Conservation (phyloP, 306 rosid genomes). For the Vigna unguiculata region DNA sequence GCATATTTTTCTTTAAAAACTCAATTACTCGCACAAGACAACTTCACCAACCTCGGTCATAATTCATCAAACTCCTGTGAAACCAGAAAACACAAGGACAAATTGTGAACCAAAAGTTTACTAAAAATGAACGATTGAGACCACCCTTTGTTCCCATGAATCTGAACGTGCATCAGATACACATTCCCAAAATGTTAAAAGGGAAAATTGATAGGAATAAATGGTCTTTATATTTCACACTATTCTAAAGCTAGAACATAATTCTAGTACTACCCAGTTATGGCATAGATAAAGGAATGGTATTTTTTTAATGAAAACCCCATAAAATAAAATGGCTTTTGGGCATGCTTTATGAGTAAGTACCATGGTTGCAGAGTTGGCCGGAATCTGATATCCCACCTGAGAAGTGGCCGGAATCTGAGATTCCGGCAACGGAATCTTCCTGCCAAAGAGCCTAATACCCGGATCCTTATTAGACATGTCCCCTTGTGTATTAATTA, state of each 20-base stretch:
- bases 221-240: not conserved
- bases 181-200: slow-evolving; percentile 1
- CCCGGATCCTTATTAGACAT: slow-evolving; percentile 54
- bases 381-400: slow-evolving; percentile 47
- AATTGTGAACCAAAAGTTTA: slow-evolving; percentile 3
- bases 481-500: slow-evolving; percentile 37
- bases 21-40: not conserved
- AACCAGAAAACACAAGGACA: not conserved
- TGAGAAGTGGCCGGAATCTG: slow-evolving; percentile 50
- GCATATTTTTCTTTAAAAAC: not conserved
- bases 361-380: slow-evolving; percentile 53
- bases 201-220: not conserved
- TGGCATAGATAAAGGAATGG: not conserved
- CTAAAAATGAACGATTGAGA: not conserved
- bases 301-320: not conserved
- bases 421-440: slow-evolving; percentile 58
- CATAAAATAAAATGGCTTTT: not conserved
- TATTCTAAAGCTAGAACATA: not conserved
- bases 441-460: slow-evolving; percentile 75
- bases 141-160: slow-evolving; percentile 3
- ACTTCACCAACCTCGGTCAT: slow-evolving; percentile 8
- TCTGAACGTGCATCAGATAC: slow-evolving; percentile 21
- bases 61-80: not conserved
- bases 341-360: not conserved
- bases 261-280: not conserved